Conservation (phyloP, 352 stramenopile species). For the Globisporangium splendens region DNA sequence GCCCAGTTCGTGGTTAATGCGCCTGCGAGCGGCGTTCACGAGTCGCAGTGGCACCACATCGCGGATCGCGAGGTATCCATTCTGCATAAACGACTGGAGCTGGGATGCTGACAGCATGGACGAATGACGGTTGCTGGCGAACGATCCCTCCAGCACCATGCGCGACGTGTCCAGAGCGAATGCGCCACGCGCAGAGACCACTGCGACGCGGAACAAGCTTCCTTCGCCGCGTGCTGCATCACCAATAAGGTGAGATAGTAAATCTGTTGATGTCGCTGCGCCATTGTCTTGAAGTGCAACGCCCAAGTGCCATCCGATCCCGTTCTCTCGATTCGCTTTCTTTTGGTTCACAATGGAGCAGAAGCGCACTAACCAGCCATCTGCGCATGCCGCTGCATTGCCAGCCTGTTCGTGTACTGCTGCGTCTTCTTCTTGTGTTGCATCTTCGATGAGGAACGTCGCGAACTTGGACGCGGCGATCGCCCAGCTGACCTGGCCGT, state of each 20-base stretch:
- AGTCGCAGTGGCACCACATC: conserved; percentile 51
- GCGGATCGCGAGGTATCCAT: conserved; percentile 72
- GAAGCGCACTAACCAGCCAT: conserved; percentile 26
- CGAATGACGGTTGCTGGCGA: conserved; percentile 2
- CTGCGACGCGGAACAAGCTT: conserved; percentile 44
- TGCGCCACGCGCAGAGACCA: conserved; percentile 44
- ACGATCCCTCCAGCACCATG: conserved; percentile 24
- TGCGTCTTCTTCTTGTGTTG: conserved; percentile 1
- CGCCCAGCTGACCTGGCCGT: conserved; percentile 59
- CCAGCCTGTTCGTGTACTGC: background rate
- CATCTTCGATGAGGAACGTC: conserved; percentile 53
- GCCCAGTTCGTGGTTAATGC: conserved; percentile 78
- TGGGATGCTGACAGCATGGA: conserved; percentile 57
- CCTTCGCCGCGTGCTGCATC: conserved; percentile 35
- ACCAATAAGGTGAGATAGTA: conserved; percentile 34
- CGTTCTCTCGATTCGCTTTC: conserved; percentile 43
- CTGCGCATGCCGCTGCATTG: background rate
- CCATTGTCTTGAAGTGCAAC: background rate
- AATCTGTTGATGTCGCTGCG: conserved; percentile 4
- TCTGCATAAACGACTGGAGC: conserved; percentile 57
- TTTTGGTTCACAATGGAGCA: conserved; percentile 67
- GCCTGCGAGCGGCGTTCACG: conserved; percentile 47
- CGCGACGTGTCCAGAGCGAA: conserved; percentile 42
- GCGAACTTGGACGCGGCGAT: conserved; percentile 62
- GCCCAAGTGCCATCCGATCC: conserved; percentile 58